Evolutionary conservation across 768 basidiomycete genomes (phyloP).

Genomic region (Russula sp.): DNA sequence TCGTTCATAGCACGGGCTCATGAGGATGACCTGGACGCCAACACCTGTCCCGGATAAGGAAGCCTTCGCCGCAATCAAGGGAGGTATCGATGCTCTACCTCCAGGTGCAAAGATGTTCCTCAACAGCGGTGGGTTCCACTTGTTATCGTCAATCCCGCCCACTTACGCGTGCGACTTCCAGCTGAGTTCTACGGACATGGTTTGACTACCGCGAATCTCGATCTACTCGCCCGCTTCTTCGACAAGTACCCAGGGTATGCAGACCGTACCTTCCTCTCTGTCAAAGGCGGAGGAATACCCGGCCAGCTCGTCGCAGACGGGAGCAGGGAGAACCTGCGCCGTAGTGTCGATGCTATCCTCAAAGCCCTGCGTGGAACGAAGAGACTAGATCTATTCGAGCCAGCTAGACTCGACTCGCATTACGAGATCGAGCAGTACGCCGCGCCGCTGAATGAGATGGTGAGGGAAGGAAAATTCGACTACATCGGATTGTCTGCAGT

Average conservation of each 20-base stretch:
- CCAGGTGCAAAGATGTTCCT: constrained; percentile 44
- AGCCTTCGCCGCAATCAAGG: constrained; percentile 57
- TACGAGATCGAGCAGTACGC: constrained; percentile 44
- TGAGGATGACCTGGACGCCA: constrained; percentile 58
- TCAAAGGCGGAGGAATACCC: constrained; percentile 36
- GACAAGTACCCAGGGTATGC: constrained; percentile 39
- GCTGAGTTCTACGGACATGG: constrained; percentile 55
- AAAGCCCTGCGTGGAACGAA: constrained; percentile 44
- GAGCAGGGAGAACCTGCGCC: constrained; percentile 40
- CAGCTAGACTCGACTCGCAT: constrained; percentile 43
- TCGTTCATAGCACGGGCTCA: constrained; percentile 41
- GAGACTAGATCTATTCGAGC: constrained; percentile 55
- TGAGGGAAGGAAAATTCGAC: constrained; percentile 51
- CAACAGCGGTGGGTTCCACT: constrained; percentile 40
- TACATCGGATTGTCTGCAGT: constrained; percentile 57
- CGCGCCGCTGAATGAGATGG: constrained; percentile 37
- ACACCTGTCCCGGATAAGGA: constrained; percentile 49
- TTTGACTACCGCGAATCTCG: constrained; percentile 38
- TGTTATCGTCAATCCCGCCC: not conserved
- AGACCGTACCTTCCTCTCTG: constrained; percentile 43
- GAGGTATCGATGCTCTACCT: constrained; percentile 39
- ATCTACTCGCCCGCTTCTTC: constrained; percentile 46
- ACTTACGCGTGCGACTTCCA: constrained; percentile 8
- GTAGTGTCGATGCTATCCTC: constrained; percentile 42
- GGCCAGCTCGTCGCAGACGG: constrained; percentile 21